phyloP scores from a whole-genome alignment of 768 basidiomycete species.

The Mycena amicta region DNA sequence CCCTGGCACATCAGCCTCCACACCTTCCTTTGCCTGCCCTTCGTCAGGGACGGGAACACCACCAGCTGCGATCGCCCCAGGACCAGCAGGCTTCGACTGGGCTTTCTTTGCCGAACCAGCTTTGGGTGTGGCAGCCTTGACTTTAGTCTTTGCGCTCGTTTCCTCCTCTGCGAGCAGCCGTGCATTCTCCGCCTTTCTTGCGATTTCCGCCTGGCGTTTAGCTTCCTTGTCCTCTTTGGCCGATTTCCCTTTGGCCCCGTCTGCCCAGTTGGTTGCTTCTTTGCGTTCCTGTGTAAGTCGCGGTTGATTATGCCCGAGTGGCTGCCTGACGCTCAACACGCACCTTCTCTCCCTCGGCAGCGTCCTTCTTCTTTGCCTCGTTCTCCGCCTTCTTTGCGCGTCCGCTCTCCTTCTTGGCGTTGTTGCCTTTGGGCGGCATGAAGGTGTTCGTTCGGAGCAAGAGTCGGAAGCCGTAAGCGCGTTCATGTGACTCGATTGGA shows the following conservation, averaged over 20 bases:
- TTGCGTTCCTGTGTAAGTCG: constrained; percentile 60
- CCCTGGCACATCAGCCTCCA: constrained; percentile 28
- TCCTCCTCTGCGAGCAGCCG: constrained; percentile 55
- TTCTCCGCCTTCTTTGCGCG: constrained; percentile 92
- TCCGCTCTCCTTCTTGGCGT: constrained; percentile 91
- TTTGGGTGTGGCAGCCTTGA: constrained; percentile 62
- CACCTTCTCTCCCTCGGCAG: constrained; percentile 60
- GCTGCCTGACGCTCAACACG: no score
- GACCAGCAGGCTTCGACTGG: constrained; percentile 74
- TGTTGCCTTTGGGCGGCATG: constrained; percentile 85
- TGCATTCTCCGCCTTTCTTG: constrained; percentile 60
- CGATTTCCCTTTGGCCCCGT: constrained; percentile 65
- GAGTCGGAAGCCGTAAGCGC: background rate
- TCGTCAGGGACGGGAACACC: constrained; percentile 34
- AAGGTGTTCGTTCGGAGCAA: background rate
- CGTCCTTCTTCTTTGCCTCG: constrained; percentile 76
- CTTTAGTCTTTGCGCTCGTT: constrained; percentile 55
- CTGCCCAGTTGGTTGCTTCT: constrained; percentile 70
- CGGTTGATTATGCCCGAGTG: no score
- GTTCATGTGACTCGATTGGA: background rate
- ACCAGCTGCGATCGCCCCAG: constrained; percentile 84
- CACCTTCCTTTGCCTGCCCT: constrained; percentile 34
- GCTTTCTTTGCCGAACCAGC: constrained; percentile 50
- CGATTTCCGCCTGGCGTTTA: constrained; percentile 78
- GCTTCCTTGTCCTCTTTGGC: constrained; percentile 74